phyloP scores from a whole-genome alignment of 2,329 filamentous ascomycete species.

The Sclerotiophoma versabilis region DNA sequence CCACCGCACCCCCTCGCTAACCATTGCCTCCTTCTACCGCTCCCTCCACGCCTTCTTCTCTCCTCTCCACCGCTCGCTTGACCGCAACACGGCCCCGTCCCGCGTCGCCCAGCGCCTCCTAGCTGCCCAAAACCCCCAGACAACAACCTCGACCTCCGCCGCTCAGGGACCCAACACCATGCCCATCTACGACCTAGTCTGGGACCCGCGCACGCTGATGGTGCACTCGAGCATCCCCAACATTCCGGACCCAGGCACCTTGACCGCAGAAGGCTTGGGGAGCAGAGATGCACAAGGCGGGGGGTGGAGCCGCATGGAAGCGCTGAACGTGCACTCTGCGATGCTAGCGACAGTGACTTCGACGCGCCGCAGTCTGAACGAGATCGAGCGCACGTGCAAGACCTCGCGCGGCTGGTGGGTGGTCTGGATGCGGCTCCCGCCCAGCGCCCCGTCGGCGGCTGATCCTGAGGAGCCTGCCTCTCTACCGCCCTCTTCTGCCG shows the following conservation, averaged over 20 bases:
- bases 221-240: slow-evolving; percentile 69
- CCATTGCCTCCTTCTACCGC: slow-evolving; percentile 54
- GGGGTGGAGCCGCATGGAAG: slow-evolving; percentile 63
- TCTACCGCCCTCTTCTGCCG: too few species aligned
- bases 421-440: slow-evolving; percentile 65
- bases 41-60: slow-evolving; percentile 61
- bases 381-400: slow-evolving; percentile 68
- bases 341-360: slow-evolving; percentile 64
- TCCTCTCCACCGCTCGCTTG: slow-evolving; percentile 55
- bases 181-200: slow-evolving; percentile 67
- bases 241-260: slow-evolving; percentile 63
- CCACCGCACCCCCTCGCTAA: slow-evolving; percentile 63
- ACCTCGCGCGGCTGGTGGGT: slow-evolving; percentile 72
- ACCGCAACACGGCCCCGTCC: slow-evolving; percentile 51
- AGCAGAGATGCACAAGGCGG: slow-evolving; percentile 9
- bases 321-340: slow-evolving; percentile 67
- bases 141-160: slow-evolving; percentile 45
- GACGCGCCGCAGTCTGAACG: slow-evolving; percentile 53
- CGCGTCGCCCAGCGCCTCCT: slow-evolving; percentile 54
- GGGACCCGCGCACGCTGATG: slow-evolving; percentile 64
- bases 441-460: slow-evolving; percentile 35
- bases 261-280: slow-evolving; percentile 49
- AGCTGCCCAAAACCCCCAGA: slow-evolving; percentile 45
- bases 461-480: slow-evolving; percentile 13
- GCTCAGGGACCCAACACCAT: slow-evolving; percentile 37